Conservation (phyloP, 352 stramenopile genomes). For the Phytopythium oedochilum region DNA sequence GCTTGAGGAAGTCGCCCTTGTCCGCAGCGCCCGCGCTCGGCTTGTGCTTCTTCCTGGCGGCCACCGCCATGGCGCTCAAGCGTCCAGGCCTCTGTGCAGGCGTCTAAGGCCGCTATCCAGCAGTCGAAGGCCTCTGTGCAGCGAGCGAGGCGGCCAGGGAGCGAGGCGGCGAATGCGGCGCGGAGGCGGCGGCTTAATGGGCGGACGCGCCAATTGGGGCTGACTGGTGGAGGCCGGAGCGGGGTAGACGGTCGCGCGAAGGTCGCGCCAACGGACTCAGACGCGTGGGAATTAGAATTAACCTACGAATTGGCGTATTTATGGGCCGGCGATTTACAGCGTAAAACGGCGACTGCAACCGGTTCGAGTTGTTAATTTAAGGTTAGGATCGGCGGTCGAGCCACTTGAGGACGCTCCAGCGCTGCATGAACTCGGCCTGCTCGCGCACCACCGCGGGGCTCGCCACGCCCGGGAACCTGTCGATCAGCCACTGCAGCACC, state of each 20-base stretch:
- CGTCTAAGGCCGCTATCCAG: no score
- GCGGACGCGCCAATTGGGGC: background rate
- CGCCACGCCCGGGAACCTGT: background rate
- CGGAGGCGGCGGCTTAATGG: background rate
- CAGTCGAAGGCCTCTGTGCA: no score
- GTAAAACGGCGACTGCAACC: no score
- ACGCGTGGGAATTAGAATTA: no score
- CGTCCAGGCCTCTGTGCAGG: no score
- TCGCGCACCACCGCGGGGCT: background rate
- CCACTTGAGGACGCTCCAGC: background rate
- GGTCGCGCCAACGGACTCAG: conserved; percentile 6
- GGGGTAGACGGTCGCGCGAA: conserved; percentile 13
- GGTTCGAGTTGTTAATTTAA: no score
- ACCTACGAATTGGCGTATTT: no score
- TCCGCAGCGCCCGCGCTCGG: background rate
- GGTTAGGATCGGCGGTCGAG: no score
- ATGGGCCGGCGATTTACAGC: no score
- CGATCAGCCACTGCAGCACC: conserved; percentile 1
- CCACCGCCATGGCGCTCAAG: conserved; percentile 19
- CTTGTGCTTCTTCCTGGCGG: conserved; percentile 19
- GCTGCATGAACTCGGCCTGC: background rate
- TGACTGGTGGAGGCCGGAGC: conserved; percentile 23
- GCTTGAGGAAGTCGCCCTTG: conserved; percentile 80
- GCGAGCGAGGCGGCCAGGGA: background rate
- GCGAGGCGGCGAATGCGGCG: conserved; percentile 4